Conservation (phyloP, 1,284 basidiomycete genomes). For the Cutaneotrichosporon sp. region DNA sequence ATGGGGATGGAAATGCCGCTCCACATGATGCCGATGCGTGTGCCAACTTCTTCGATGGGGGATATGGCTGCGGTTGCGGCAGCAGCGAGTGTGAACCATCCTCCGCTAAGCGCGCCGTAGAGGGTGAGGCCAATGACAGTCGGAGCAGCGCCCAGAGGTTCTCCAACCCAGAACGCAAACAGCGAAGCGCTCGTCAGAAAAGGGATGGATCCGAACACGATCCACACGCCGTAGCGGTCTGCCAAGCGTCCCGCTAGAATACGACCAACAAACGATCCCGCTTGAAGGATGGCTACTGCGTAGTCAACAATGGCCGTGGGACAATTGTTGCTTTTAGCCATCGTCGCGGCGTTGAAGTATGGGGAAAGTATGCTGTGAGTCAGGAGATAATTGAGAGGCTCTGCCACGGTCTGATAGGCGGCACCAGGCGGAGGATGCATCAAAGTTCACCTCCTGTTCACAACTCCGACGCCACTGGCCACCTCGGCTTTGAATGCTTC, state of each 20-base stretch:
- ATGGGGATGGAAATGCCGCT: conserved; percentile 27
- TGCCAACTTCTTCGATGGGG: conserved; percentile 26
- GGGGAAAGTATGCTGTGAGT: conserved; percentile 15
- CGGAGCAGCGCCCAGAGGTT: not conserved
- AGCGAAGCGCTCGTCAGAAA: conserved; percentile 14
- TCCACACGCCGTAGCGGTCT: conserved; percentile 22
- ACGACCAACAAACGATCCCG: conserved; percentile 26
- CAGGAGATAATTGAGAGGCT: not conserved
- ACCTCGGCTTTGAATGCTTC: no score
- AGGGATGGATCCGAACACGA: conserved; percentile 17
- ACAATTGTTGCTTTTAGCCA: conserved; percentile 10
- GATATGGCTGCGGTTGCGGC: conserved; percentile 19
- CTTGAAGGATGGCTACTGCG: conserved; percentile 23
- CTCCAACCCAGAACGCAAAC: conserved; percentile 22
- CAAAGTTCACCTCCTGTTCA: no score
- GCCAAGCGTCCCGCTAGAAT: conserved; percentile 21
- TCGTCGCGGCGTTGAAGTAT: conserved; percentile 13
- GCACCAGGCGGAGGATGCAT: no score
- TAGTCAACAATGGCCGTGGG: conserved; percentile 13
- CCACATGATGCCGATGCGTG: conserved; percentile 45
- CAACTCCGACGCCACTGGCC: no score
- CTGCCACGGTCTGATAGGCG: no score
- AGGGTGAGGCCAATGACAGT: conserved; percentile 37
- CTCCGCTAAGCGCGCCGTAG: conserved; percentile 38
- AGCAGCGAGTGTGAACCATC: conserved; percentile 39